Conservation (phyloP, 805 yeast species). For the Kodamaea kakaduensis region DNA sequence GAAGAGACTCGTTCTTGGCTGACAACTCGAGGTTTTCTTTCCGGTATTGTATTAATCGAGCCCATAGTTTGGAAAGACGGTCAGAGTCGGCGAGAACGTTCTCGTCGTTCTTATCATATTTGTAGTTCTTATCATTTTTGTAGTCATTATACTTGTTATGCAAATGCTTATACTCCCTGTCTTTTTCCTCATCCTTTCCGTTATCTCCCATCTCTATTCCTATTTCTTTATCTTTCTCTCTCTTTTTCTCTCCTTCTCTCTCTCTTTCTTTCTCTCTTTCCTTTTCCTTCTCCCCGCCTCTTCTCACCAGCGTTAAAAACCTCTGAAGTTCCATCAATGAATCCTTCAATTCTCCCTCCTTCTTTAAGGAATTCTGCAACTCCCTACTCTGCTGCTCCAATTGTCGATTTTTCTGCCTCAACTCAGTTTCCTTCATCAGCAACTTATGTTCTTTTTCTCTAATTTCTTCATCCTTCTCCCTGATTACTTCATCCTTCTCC, state of each 20-base stretch:
- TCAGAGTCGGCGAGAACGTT: neutral
- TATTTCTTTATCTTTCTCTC: neutral
- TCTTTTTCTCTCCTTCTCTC: neutral
- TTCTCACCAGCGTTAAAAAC: neutral
- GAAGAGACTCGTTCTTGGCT: conserved; percentile 8
- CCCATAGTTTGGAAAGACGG: conserved; percentile 5
- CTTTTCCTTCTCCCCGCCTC: neutral
- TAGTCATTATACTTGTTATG: neutral
- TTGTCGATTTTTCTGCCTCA: neutral
- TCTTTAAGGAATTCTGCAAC: neutral
- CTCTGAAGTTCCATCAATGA: neutral
- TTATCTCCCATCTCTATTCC: neutral
- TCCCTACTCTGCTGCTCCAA: neutral
- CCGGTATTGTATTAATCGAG: conserved; percentile 8
- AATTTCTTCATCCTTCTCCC: neutral
- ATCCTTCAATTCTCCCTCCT: neutral
- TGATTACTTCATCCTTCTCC: neutral
- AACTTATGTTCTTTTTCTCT: no score
- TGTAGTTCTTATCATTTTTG: neutral
- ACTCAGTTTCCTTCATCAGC: neutral
- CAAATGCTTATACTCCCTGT: neutral
- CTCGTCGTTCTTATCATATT: neutral
- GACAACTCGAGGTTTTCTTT: conserved; percentile 9
- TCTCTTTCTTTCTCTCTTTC: neutral
- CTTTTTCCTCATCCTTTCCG: neutral